Conservation (phyloP, 305 asterid species). For the Solanum hybrid region DNA sequence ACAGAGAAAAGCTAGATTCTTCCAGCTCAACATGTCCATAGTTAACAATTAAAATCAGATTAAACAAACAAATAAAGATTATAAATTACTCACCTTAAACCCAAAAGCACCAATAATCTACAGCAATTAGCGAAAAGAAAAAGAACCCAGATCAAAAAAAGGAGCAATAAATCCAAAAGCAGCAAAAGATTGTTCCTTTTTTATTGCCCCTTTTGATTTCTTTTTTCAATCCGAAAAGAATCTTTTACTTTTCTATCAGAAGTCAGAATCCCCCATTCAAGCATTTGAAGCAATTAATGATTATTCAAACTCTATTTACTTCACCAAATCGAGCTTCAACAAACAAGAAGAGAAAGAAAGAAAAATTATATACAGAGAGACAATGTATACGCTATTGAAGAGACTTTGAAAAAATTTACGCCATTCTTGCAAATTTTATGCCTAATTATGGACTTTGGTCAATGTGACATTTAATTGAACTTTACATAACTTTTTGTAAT, state of each 20-base stretch:
- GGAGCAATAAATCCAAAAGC: conserved; percentile 19
- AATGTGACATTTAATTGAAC: neutral
- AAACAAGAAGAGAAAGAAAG: neutral
- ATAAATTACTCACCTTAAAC: conserved; percentile 32
- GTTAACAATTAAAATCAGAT: neutral
- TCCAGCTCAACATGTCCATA: conserved; percentile 16
- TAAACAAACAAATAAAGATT: conserved; percentile 2
- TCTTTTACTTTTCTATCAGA: conserved; percentile 7
- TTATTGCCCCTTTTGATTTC: conserved; percentile 1
- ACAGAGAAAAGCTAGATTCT: conserved; percentile 9
- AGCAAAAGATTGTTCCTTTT: conserved; percentile 6
- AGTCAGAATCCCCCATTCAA: conserved; percentile 8
- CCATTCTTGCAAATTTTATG: neutral
- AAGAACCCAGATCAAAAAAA: conserved; percentile 32
- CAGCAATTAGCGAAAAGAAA: conserved; percentile 17
- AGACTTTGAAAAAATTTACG: neutral
- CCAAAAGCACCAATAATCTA: conserved; percentile 22
- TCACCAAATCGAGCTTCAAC: neutral
- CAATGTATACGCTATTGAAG: neutral
- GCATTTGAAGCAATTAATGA: neutral
- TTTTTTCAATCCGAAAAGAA: conserved; percentile 30
- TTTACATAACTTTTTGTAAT: neutral
- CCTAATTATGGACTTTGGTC: neutral
- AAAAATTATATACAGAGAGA: neutral
- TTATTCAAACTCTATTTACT: conserved; percentile 1